Evolutionary conservation across 1,284 basidiomycete genomes (phyloP), one percentile per base, ranked within the genome.

Genomic region (Irpex sp.): DNA sequence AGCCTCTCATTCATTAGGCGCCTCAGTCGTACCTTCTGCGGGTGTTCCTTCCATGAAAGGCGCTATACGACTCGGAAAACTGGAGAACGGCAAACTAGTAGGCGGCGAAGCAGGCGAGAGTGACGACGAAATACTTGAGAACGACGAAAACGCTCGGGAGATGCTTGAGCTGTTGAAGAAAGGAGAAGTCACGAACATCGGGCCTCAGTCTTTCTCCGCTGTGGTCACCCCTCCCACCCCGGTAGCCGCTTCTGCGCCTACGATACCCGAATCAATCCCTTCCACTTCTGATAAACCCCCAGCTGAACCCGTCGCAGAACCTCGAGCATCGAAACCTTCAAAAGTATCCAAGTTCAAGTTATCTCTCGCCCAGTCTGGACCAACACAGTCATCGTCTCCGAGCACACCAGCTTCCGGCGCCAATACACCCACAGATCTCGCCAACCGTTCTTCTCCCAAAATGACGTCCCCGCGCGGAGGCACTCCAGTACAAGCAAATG

Each of bases 31-130:
- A 49, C 82, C 89, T 4, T 81, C 76, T 11, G 79, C 84, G 3
- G 79, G 79, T 62, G 77, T 81, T n/a, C 78, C 78, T 15, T 79
- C 81, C 4, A 70, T 91, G 36, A 85, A 83, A 70, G 75, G 76
- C 44, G 83, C 86, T 0, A 78, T 92, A 51, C 82, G 82, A 40
- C 76, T 83, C 36, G 90, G 90, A 4, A 88, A 85, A 70, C 67
- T 92, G 19, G 83, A 88, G 44, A 75, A 82, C 38, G 79, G 78
- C 13, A 77, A 79, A 37, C 78, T 92, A 4, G 76, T 86, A 5
- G 87, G 86, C 2, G 82, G 80, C 6, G 79, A 79, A 44, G 76
- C 74, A 36, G 80, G 78, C 48, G 87, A 88, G 44, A 86, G 84
- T 60, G 85, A 78, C 36, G 85, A 83, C 57, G 88, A 89, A 37